A percentile compares a stretch with the other conserved stretches of the same genome.
Evolutionary conservation across 495 filamentous ascomycete genomes (phyloP).

Genomic region (Thermothielavioides terrestris): DNA sequence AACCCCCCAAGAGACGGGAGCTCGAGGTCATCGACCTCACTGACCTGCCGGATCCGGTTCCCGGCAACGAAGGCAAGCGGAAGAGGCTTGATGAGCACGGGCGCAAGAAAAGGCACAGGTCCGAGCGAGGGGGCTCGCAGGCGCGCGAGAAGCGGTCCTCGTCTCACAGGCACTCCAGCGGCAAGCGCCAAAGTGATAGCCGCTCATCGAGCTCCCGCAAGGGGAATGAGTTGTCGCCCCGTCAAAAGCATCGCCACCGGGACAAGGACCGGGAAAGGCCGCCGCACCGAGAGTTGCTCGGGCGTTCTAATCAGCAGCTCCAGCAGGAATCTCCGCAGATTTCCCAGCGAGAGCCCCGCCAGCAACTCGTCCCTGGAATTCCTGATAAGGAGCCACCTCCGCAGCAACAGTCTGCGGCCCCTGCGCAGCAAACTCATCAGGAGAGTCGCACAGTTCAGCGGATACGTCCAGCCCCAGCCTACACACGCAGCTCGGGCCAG

Average conservation of each 20-base stretch:
- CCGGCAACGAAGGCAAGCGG: background rate
- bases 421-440: too few relatives aligned
- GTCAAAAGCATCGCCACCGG: background rate
- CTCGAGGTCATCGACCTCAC: slow-evolving; percentile 2
- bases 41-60: too few relatives aligned
- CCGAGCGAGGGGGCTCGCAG: background rate
- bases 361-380: too few relatives aligned
- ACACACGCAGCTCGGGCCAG: too few relatives aligned
- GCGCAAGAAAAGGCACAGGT: background rate
- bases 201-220: background rate
- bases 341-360: too few relatives aligned
- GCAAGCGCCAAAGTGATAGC: background rate
- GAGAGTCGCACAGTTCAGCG: too few relatives aligned
- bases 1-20: background rate
- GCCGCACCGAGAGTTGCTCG: background rate
- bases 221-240: background rate
- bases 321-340: background rate
- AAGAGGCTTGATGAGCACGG: background rate
- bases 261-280: background rate
- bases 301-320: too few relatives aligned
- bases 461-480: too few relatives aligned
- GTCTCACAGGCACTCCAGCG: background rate
- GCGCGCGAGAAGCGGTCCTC: background rate
- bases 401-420: too few relatives aligned
- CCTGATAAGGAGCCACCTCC: too few relatives aligned